Percentiles rank a stretch among this genome's conserved stretches.
phyloP scores from a whole-genome alignment of 1,139 yeast species.

The Hemisphaericaspora lyxosophila region DNA sequence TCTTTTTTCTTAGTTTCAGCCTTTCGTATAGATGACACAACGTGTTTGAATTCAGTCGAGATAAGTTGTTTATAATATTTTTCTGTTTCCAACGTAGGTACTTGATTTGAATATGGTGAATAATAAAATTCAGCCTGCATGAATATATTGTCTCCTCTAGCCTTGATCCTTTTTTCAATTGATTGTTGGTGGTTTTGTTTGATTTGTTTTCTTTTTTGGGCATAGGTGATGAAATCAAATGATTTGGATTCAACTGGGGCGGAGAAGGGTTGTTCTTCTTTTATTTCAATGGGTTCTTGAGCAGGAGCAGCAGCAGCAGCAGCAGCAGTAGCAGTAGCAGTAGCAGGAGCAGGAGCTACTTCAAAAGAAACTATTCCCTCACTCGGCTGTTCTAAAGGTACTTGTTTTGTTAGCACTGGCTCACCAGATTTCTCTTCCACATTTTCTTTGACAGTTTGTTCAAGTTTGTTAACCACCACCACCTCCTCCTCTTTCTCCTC shows the following conservation, averaged over 20 bases:
- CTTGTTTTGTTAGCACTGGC: neutral
- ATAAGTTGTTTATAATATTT: slow-evolving; percentile 27
- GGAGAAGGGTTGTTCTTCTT: slow-evolving; percentile 1
- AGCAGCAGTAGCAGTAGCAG: neutral
- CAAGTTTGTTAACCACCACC: neutral
- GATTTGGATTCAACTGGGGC: slow-evolving; percentile 14
- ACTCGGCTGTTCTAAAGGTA: slow-evolving; percentile 8
- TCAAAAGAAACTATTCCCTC: slow-evolving; percentile 13
- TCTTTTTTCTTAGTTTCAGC: slow-evolving; percentile 32
- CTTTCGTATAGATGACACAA: slow-evolving; percentile 33
- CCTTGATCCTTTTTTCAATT: slow-evolving; percentile 18
- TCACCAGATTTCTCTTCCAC: neutral
- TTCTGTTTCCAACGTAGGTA: slow-evolving; percentile 26
- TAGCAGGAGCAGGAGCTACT: slow-evolving; percentile 10
- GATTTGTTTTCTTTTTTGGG: slow-evolving; percentile 43
- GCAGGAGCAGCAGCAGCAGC: slow-evolving; percentile 1
- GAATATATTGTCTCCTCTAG: slow-evolving; percentile 34
- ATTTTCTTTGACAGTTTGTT: neutral
- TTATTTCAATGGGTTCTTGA: neutral
- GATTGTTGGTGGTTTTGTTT: slow-evolving; percentile 19
- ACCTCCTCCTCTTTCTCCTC: slow-evolving; percentile 13
- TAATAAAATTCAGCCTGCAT: slow-evolving; percentile 47
- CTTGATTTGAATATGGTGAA: slow-evolving; percentile 36
- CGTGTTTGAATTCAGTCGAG: slow-evolving; percentile 35
- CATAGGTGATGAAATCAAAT: slow-evolving; percentile 59